Conservation (phyloP, 352 stramenopile genomes). For the Phytophthora crassamura region DNA sequence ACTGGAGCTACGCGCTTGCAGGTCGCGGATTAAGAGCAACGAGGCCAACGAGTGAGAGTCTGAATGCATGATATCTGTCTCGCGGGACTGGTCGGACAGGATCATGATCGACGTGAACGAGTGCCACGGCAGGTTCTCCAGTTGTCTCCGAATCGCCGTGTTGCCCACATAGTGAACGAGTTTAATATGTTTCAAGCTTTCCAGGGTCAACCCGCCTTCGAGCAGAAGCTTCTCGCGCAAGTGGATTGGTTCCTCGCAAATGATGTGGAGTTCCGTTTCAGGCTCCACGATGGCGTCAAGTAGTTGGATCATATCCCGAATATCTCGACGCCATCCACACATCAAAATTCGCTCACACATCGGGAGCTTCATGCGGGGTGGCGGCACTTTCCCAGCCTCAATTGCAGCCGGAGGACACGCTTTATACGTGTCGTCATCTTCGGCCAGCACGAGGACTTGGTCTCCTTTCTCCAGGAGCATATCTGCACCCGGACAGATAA, state of each 20-base stretch:
- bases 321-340: conserved; percentile 85
- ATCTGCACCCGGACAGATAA: conserved; percentile 50
- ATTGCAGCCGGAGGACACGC: conserved; percentile 43
- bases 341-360: conserved; percentile 73
- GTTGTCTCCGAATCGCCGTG: conserved; percentile 70
- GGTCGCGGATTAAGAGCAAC: conserved; percentile 79
- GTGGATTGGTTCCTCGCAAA: conserved; percentile 70
- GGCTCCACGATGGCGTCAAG: conserved; percentile 68
- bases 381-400: conserved; percentile 41
- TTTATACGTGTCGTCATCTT: conserved; percentile 89
- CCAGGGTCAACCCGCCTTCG: conserved; percentile 61
- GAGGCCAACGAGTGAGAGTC: conserved; percentile 84
- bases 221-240: conserved; percentile 64
- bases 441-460: conserved; percentile 76
- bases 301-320: conserved; percentile 84
- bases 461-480: conserved; percentile 53
- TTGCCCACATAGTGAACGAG: conserved; percentile 78
- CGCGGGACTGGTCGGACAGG: conserved; percentile 64
- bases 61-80: conserved; percentile 78
- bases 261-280: conserved; percentile 72
- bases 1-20: conserved; percentile 44
- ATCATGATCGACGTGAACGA: conserved; percentile 86
- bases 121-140: conserved; percentile 57
- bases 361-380: conserved; percentile 14
- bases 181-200: conserved; percentile 57